phyloP scores from a whole-genome alignment of 305 asterid genomes.

The Fraxinus sp. region DNA sequence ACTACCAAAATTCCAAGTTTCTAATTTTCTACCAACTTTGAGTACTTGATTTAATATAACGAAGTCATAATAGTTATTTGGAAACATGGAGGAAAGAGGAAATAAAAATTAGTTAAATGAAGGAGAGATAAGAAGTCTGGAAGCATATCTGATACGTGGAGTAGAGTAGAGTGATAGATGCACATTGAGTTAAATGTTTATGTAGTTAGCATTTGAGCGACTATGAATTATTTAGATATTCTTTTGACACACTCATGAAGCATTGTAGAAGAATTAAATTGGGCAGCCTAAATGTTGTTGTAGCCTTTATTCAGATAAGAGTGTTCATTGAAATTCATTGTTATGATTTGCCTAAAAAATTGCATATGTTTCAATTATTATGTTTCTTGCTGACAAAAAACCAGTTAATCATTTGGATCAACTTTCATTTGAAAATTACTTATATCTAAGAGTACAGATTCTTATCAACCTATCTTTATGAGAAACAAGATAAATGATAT shows the following conservation, averaged over 20 bases:
- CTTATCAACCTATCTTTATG: not conserved
- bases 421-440: not conserved
- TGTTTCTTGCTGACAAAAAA: not conserved
- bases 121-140: not conserved
- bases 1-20: not conserved
- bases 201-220: not conserved
- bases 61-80: not conserved
- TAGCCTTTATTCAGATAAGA: not conserved
- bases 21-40: not conserved
- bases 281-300: not conserved
- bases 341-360: not conserved
- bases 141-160: not conserved
- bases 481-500: not conserved
- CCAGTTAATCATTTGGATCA: not conserved
- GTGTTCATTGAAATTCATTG: not conserved
- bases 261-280: not conserved
- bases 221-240: not conserved
- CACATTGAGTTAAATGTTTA: not conserved
- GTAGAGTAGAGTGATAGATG: not conserved
- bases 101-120: not conserved
- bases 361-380: not conserved
- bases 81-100: not conserved
- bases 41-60: not conserved
- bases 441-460: not conserved
- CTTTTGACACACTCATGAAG: not conserved